These are phyloP conservation scores for Parietichytrium sp. DNA, from an alignment of 108 stramenopile genomes.

Conservation along the genomic window DNA sequence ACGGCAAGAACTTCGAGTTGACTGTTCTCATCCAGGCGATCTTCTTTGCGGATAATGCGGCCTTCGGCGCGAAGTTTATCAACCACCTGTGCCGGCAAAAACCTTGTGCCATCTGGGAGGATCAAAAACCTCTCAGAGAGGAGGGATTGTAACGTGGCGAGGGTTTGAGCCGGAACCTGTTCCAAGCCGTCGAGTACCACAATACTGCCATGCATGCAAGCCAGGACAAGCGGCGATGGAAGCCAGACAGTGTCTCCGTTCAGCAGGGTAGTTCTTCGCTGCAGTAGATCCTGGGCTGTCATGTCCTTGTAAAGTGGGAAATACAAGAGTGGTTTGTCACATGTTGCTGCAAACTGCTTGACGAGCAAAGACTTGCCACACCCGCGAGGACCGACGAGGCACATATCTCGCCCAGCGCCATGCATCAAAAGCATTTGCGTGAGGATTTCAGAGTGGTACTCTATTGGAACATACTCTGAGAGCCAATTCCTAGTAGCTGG, in stretches of 20 bases:
- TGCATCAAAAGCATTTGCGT: slow-evolving; percentile 41
- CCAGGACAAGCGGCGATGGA: slow-evolving; percentile 68
- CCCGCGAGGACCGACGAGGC: slow-evolving; percentile 70
- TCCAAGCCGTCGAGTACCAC: slow-evolving; percentile 78
- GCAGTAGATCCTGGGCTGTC: slow-evolving; percentile 72
- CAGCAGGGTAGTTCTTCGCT: slow-evolving; percentile 51
- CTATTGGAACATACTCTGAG: background rate
- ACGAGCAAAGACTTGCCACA: slow-evolving; percentile 69
- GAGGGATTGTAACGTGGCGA: slow-evolving; percentile 6
- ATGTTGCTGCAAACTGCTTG: slow-evolving; percentile 49
- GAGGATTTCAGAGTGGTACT: background rate
- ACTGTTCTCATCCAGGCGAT: background rate
- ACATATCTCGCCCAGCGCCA: slow-evolving; percentile 56
- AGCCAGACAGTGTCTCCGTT: slow-evolving; percentile 74
- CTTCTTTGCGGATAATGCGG: background rate
- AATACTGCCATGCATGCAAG: slow-evolving; percentile 64
- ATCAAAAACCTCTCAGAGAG: background rate
- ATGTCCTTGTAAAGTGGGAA: slow-evolving; percentile 73
- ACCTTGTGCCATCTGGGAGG: background rate
- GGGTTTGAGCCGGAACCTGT: slow-evolving; percentile 2
- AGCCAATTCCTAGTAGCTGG: background rate
- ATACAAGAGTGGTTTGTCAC: slow-evolving; percentile 57
- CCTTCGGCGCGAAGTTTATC: background rate
- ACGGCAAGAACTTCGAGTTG: background rate
- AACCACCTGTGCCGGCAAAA: background rate